Percentiles rank a stretch among this genome's conserved stretches.
phyloP scores from a whole-genome alignment of 192 early-diverging fungal species.

The Gamsiella multidivaricata region DNA sequence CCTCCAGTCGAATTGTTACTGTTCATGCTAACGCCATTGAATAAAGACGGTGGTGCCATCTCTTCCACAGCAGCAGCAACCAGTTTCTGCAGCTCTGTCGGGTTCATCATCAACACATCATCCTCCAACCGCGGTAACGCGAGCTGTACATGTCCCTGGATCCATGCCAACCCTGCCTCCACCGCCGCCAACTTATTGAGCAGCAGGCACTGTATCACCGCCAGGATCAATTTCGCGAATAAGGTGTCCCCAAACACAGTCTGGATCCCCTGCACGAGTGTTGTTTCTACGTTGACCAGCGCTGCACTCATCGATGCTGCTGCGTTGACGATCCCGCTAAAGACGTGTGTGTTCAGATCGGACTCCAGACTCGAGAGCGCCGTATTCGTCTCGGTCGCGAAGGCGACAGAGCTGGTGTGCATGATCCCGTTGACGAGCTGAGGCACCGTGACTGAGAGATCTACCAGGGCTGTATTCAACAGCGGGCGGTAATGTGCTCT shows the following conservation, averaged over 20 bases:
- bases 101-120: constrained; percentile 23
- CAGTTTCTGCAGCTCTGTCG: constrained; percentile 4
- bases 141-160: constrained; percentile 19
- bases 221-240: constrained; percentile 15
- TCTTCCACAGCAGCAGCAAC: background rate
- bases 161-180: constrained; percentile 20
- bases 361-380: constrained; percentile 17
- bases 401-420: constrained; percentile 4
- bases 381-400: constrained; percentile 19
- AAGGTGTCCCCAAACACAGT: constrained; percentile 18
- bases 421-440: constrained; percentile 6
- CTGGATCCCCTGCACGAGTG: constrained; percentile 5
- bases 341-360: constrained; percentile 26
- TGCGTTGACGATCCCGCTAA: constrained; percentile 13
- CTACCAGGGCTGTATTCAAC: background rate
- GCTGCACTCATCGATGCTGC: constrained; percentile 7
- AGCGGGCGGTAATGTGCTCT: constrained; percentile 17
- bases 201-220: constrained; percentile 34
- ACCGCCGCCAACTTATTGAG: constrained; percentile 17
- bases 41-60: too few species aligned
- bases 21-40: background rate
- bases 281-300: constrained; percentile 4
- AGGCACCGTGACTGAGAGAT: constrained; percentile 1
- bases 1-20: background rate
- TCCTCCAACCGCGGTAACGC: constrained; percentile 10